Conservation (phyloP, 2,329 filamentous ascomycete species). For the Claviceps citrina region DNA sequence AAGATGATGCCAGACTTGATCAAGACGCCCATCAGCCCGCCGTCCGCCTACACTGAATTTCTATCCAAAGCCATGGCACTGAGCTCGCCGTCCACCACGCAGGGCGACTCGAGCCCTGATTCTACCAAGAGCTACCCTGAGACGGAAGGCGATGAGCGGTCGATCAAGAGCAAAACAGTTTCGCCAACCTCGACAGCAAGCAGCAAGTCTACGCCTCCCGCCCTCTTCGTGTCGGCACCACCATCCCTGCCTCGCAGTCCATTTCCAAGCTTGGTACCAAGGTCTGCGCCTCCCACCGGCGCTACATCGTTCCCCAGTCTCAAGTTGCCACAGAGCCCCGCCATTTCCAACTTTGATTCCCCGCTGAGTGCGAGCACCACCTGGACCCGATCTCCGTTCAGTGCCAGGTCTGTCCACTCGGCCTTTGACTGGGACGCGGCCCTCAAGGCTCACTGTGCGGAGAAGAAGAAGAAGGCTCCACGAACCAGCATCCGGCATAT, state of each 20-base stretch:
- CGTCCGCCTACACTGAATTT: slow-evolving; percentile 81
- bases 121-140: slow-evolving; percentile 39
- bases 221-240: too few species aligned
- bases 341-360: slow-evolving; percentile 51
- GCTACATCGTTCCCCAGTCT: slow-evolving; percentile 49
- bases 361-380: slow-evolving; percentile 46
- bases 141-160: slow-evolving; percentile 39
- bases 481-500: slow-evolving; percentile 55
- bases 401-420: slow-evolving; percentile 47
- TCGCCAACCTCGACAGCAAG: slow-evolving; percentile 26
- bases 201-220: slow-evolving; percentile 19
- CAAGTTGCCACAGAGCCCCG: slow-evolving; percentile 63
- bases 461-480: slow-evolving; percentile 40
- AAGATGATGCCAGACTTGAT: slow-evolving; percentile 38
- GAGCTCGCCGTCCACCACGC: slow-evolving; percentile 48
- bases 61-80: slow-evolving; percentile 63
- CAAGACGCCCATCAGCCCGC: slow-evolving; percentile 87
- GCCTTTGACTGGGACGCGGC: slow-evolving; percentile 68
- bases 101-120: slow-evolving; percentile 33
- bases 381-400: slow-evolving; percentile 58
- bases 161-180: slow-evolving; percentile 38
- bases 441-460: slow-evolving; percentile 49
- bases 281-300: slow-evolving; percentile 46
- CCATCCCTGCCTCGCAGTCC: slow-evolving; percentile 32
- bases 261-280: slow-evolving; percentile 34